Evolutionary conservation across 164 flowering plant species (phyloP).

Genomic region (Taxillus chinensis): DNA sequence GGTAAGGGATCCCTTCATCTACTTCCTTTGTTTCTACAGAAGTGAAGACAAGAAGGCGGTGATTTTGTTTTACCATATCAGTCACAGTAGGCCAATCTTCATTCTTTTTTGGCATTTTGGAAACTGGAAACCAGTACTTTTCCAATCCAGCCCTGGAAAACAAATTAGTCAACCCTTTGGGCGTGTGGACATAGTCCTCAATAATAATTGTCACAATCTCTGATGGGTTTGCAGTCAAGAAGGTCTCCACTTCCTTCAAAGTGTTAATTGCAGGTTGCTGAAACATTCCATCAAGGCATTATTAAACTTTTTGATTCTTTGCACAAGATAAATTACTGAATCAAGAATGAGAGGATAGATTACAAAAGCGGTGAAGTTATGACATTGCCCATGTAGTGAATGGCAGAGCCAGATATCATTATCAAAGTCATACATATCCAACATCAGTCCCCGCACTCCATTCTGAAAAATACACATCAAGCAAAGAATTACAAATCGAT

Average conservation of each 20-base stretch:
- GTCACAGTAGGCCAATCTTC: constrained; percentile 91
- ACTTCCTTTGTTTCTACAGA: constrained; percentile 85
- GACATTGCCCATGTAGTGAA: constrained; percentile 81
- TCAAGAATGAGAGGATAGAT: constrained; percentile 12
- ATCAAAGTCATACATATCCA: constrained; percentile 95
- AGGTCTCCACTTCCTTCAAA: constrained; percentile 87
- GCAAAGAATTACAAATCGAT: background rate
- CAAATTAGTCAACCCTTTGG: constrained; percentile 75
- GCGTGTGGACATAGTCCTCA: constrained; percentile 93
- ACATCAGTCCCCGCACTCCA: constrained; percentile 96
- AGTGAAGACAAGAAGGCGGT: constrained; percentile 84
- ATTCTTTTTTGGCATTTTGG: constrained; percentile 83
- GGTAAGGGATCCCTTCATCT: constrained; percentile 88
- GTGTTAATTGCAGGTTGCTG: constrained; percentile 94
- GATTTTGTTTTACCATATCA: constrained; percentile 68
- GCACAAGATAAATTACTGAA: background rate
- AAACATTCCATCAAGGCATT: constrained; percentile 6
- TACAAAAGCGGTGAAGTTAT: constrained; percentile 97
- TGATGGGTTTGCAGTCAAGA: constrained; percentile 56
- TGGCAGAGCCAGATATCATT: constrained; percentile 98
- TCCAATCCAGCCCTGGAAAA: constrained; percentile 70
- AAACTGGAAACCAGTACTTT: constrained; percentile 86
- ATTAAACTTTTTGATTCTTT: no score
- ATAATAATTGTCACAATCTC: constrained; percentile 92
- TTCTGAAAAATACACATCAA: constrained; percentile 44